phyloP scores from a whole-genome alignment of 2,329 filamentous ascomycete species.

The Drechslerella stenobrocha region DNA sequence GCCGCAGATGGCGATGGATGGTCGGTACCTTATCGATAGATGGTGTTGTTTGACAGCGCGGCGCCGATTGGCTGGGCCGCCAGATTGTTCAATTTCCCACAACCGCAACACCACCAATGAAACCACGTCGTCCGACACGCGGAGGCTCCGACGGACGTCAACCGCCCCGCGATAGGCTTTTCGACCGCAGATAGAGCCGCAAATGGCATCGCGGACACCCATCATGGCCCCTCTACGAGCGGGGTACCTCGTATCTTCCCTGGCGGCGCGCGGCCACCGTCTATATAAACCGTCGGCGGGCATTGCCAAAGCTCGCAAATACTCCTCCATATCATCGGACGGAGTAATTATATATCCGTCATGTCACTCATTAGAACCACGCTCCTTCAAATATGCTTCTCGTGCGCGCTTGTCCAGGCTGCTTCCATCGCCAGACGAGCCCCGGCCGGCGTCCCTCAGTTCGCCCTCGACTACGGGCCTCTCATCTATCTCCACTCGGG shows the following conservation, averaged over 20 bases:
- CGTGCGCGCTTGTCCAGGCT: constrained; percentile 5
- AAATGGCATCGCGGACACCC: not conserved
- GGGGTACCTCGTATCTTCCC: not conserved
- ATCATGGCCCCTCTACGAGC: not conserved
- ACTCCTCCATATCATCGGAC: too few species aligned
- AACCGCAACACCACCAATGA: too few species aligned
- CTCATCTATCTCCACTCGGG: constrained; percentile 60
- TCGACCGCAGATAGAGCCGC: not conserved
- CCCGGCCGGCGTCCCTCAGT: constrained; percentile 30
- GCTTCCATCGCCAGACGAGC: constrained; percentile 11
- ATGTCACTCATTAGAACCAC: not conserved
- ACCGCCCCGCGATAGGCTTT: not conserved
- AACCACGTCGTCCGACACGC: too few species aligned
- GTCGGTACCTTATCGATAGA: too few species aligned
- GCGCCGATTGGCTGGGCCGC: too few species aligned
- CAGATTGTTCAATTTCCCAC: too few species aligned
- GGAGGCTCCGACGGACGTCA: not conserved
- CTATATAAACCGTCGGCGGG: not conserved
- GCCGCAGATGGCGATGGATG: too few species aligned
- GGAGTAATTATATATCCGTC: not conserved
- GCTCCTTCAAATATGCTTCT: not conserved
- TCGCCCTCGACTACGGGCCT: constrained; percentile 55
- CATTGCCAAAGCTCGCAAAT: not conserved
- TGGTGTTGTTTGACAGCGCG: too few species aligned
- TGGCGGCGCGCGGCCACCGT: not conserved